phyloP scores from a whole-genome alignment of 2,329 filamentous ascomycete species.

The Huntiella abstrusa region DNA sequence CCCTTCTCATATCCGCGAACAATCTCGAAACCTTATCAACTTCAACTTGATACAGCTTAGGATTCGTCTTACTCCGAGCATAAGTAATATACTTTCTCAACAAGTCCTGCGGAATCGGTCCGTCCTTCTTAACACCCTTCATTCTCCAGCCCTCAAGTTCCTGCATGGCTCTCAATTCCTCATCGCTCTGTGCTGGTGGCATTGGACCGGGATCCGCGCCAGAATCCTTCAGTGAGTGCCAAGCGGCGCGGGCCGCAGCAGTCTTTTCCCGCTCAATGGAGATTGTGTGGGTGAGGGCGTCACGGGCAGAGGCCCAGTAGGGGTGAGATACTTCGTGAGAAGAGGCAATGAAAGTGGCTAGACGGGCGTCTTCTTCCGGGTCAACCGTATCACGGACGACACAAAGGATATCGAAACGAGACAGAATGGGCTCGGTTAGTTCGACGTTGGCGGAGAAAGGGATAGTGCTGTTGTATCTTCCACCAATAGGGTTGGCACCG shows the following conservation, averaged over 20 bases:
- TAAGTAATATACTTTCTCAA: conserved; percentile 95
- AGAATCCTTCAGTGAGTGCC: conserved; percentile 2
- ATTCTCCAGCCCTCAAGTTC: conserved; percentile 18
- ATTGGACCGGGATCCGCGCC: conserved; percentile 4
- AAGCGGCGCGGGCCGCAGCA: conserved; percentile 1
- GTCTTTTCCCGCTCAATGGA: conserved; percentile 30
- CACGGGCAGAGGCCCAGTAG: conserved; percentile 25
- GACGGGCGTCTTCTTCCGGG: conserved; percentile 73
- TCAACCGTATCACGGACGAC: conserved; percentile 94
- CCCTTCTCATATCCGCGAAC: conserved; percentile 89
- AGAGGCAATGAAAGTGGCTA: conserved; percentile 86
- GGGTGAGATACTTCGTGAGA: conserved; percentile 86
- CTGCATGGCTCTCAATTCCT: conserved; percentile 15
- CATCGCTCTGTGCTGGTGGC: conserved; percentile 25
- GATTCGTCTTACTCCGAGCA: conserved; percentile 69
- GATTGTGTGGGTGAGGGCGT: conserved; percentile 33
- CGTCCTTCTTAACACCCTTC: conserved; percentile 23
- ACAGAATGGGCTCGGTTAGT: conserved; percentile 89
- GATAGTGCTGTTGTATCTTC: conserved; percentile 89
- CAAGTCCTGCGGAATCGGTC: conserved; percentile 76
- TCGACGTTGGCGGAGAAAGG: conserved; percentile 95
- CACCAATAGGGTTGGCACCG: conserved; percentile 88
- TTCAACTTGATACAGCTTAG: conserved; percentile 93
- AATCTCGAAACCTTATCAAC: conserved; percentile 89
- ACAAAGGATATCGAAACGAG: conserved; percentile 92